A percentile compares a stretch with the other conserved stretches of the same genome.
phyloP scores from a whole-genome alignment of 2,329 filamentous ascomycete genomes.

The Thelonectria blattea region DNA sequence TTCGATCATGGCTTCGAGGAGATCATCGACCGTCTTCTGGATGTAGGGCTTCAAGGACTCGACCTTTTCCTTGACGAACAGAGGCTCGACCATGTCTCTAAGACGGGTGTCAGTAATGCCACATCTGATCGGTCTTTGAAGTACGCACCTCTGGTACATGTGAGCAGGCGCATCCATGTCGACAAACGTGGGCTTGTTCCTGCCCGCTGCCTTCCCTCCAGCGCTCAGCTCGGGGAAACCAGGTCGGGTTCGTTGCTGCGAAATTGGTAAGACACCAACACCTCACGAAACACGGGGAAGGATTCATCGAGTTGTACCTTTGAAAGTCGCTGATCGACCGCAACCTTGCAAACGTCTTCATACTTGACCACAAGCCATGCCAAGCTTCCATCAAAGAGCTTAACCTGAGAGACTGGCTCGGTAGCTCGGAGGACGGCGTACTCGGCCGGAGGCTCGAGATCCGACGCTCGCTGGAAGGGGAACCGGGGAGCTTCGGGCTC shows the following conservation, averaged over 20 bases:
- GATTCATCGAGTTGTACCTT: constrained; percentile 42
- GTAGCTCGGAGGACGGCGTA: constrained; percentile 51
- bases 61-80: constrained; percentile 49
- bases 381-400: constrained; percentile 53
- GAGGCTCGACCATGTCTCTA: constrained; percentile 53
- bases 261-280: constrained; percentile 1
- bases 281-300: neutral
- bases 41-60: constrained; percentile 52
- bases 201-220: constrained; percentile 54
- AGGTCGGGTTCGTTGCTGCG: constrained; percentile 46
- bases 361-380: constrained; percentile 57
- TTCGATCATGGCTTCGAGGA: constrained; percentile 48
- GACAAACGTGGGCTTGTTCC: constrained; percentile 56
- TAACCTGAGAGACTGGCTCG: constrained; percentile 51
- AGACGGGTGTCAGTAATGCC: neutral
- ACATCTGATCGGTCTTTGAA: neutral
- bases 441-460: constrained; percentile 49
- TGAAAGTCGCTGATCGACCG: constrained; percentile 53
- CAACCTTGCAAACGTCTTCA: constrained; percentile 51
- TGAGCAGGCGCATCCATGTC: constrained; percentile 58
- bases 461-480: constrained; percentile 31
- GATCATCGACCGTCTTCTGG: constrained; percentile 50
- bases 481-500: constrained; percentile 19
- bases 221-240: constrained; percentile 56
- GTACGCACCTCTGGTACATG: constrained; percentile 49